Evolutionary conservation across 169 alveolate species (phyloP), one percentile per base, ranked within the genome.

Genomic region (Plasmodium sp.): DNA sequence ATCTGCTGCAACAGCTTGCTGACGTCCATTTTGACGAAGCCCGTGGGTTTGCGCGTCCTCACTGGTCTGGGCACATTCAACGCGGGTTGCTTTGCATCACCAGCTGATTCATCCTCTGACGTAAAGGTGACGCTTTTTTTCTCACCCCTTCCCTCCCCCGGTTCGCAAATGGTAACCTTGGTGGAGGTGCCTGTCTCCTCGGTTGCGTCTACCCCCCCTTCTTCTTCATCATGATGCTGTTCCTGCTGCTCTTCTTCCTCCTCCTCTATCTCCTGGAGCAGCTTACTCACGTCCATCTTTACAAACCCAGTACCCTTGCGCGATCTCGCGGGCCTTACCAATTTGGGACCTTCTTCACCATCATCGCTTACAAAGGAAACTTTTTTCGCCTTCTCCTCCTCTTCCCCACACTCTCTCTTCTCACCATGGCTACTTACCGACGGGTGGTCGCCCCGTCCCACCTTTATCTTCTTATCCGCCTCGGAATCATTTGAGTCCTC

Each of bases 271-370:
- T 85, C 93, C 71, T 85, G 41, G 14, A 85, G 80, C 10, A 85
- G 80, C 51, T 79, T 88, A 58, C 48, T 88, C 12, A 79, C 51
- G 73, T 88, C 94, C 94, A 88, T 58, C 43, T 88, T 79, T 80
- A 79, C 90, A 88, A 36, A 88, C 18, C 94, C 94, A 2, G 94
- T 88, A 22, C 77, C 34, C 51, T 88, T 88, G 3, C 94, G 81
- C 10, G 79, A 36, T 27, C 94, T 58, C n/a, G 74, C 3, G 4
- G 88, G 82, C 14, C 90, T 79, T 22, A 31, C n/a, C 33, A 34
- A 5, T 34, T 58, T 80, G 48, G 75, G 14, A 31, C 58, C 9
- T 36, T 54, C 75, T 27, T 79, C 83, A 14, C 51, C 81, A 80
- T 79, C 77, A 14, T 48, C 81, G 18, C 51, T 27, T 62, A 14